phyloP scores from a whole-genome alignment of 805 yeast species.

The Danielia oregonensis region DNA sequence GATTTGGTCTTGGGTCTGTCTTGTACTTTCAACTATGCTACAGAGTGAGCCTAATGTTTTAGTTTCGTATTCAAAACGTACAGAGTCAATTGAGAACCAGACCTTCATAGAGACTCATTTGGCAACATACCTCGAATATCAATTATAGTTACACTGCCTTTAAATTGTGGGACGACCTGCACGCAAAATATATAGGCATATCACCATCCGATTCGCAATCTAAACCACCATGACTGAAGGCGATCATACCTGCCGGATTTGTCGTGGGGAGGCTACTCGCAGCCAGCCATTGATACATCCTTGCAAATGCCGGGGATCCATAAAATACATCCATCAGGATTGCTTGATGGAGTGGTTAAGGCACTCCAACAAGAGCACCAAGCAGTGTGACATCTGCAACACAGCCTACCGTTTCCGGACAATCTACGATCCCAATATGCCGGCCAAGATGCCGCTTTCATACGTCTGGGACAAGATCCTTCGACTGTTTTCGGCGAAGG shows the following conservation, averaged over 20 bases:
- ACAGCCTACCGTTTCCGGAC: constrained; percentile 66
- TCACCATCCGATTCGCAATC: too few relatives aligned
- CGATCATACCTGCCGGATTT: constrained; percentile 77
- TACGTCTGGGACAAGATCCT: constrained; percentile 42
- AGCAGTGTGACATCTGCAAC: constrained; percentile 85
- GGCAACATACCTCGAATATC: too few relatives aligned
- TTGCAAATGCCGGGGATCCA: constrained; percentile 91
- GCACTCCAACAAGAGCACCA: constrained; percentile 56
- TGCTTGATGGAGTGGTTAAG: constrained; percentile 86
- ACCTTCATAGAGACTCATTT: too few relatives aligned
- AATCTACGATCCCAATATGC: constrained; percentile 62
- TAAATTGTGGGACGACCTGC: too few relatives aligned
- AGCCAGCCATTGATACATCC: constrained; percentile 85
- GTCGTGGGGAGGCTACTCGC: constrained; percentile 83
- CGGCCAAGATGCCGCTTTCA: constrained; percentile 53
- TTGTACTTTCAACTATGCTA: too few relatives aligned
- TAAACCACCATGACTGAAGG: constrained; percentile 8
- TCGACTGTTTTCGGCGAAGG: constrained; percentile 10
- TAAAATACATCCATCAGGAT: constrained; percentile 88
- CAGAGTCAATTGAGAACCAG: too few relatives aligned
- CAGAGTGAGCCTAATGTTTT: too few relatives aligned
- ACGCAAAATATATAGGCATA: too few relatives aligned
- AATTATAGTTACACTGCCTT: too few relatives aligned
- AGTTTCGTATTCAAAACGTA: too few relatives aligned
- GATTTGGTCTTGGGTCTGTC: too few relatives aligned